Conservation (phyloP, 2,329 filamentous ascomycete genomes). For the Aspergillus sp. region DNA sequence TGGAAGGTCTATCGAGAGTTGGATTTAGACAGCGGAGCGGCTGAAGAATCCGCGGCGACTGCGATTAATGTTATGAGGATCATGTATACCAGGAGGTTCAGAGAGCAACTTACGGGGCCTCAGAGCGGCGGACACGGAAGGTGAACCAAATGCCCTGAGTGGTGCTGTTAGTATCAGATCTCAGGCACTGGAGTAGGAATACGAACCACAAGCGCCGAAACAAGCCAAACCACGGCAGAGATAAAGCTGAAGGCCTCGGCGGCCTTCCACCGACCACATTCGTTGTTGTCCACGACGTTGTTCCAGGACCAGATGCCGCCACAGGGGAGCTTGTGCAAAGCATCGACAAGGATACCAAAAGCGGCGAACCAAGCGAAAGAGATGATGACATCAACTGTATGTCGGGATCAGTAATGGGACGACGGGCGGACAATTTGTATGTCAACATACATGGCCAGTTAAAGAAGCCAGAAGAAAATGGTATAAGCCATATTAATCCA, state of each 20-base stretch:
- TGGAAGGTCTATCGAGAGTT: neutral
- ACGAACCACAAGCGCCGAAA: constrained; percentile 56
- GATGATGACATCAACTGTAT: constrained; percentile 61
- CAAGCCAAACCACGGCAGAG: constrained; percentile 68
- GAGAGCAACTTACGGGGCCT: neutral
- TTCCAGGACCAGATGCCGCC: constrained; percentile 61
- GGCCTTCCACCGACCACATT: constrained; percentile 69
- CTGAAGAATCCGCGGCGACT: constrained; percentile 10
- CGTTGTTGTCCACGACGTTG: constrained; percentile 48
- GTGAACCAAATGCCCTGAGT: constrained; percentile 36
- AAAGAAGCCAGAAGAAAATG: constrained; percentile 64
- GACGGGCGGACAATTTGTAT: neutral
- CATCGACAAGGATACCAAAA: constrained; percentile 65
- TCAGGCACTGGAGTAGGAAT: neutral
- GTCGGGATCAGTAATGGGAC: neutral
- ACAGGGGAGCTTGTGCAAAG: constrained; percentile 51
- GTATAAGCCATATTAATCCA: constrained; percentile 69
- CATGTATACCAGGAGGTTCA: neutral
- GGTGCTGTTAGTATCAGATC: neutral
- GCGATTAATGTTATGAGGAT: neutral
- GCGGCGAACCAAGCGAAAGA: constrained; percentile 68
- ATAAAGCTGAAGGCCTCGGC: constrained; percentile 70
- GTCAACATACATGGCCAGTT: constrained; percentile 57
- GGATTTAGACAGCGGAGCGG: constrained; percentile 9
- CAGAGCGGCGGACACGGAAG: constrained; percentile 22